Base-by-base conservation (phyloP, 2,329 filamentous ascomycete species). In the Aspergillus pseudotamarii region DNA sequence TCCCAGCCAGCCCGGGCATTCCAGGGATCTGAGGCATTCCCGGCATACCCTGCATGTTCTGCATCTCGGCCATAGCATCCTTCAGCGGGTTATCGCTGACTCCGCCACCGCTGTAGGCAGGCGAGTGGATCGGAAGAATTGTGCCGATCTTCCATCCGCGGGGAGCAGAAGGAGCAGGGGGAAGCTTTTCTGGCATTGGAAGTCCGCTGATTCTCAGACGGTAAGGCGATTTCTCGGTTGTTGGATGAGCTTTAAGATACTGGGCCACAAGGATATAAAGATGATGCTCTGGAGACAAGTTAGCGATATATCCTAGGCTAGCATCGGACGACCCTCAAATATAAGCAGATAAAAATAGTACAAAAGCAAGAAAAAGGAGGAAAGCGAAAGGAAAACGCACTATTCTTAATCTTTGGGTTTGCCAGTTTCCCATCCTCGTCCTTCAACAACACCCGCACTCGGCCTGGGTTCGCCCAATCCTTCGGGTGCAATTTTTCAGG, bases 41-140 rank as follows among this genome's bases (percentile, higher is more conserved):
- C 6, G 78, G 78, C 71, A 82, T 76, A 6, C 79, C 79, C 63
- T 75, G 73, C 68, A 80, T 75, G 69, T 81, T 82, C 68, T 85
- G 83, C 92, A 98, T 96, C 81, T 96, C 93, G 73, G 89, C 90
- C 94, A 98, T 97, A 85, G 97, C 96, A 70, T 97, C 94, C 82
- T 95, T 93, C 73, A 98, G 89, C 65, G 97, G 88, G 74, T 98
- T 96, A 78, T 99, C 95, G 66, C 89, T 94, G 12, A 98, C 92
- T 41, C 95, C 95, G 12, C 95, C 95, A 10, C 95, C 95, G 59
- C 91, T 95, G 80, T 98, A 86, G 21, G 93, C 95, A 0, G 94
- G 89, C 66, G 91, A 96, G 74, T 96, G 91, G 67, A 96, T 89
- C 26, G 95, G 95, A 68, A 99, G 75, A 63, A 97, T 88, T 64